phyloP scores from a whole-genome alignment of 179 eudicot species.

The Silene noctiflora region DNA sequence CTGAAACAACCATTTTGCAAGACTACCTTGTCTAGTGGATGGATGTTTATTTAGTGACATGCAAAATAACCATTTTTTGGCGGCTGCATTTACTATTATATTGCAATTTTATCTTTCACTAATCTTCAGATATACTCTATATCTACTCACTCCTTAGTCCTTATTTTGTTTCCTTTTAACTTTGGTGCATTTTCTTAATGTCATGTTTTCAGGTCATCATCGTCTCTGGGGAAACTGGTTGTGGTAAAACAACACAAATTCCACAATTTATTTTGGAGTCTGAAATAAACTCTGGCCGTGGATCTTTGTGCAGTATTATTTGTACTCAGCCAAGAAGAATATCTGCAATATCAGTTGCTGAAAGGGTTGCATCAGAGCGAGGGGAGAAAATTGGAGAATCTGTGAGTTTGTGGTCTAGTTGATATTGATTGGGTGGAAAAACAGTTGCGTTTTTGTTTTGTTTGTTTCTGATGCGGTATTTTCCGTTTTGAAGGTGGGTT shows the following conservation, averaged over 20 bases:
- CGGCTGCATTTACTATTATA: not conserved
- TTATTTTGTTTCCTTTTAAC: not conserved
- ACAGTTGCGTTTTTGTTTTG: not conserved
- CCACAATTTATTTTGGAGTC: conserved; percentile 83
- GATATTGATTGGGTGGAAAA: conserved; percentile 2
- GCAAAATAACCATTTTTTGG: conserved; percentile 2
- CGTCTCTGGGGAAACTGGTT: conserved; percentile 89
- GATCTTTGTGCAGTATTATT: conserved; percentile 62
- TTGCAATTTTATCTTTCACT: not conserved
- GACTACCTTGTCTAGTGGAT: not conserved
- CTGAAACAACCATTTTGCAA: not conserved
- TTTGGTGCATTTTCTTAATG: not conserved
- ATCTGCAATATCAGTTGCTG: conserved; percentile 82
- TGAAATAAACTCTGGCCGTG: conserved; percentile 58
- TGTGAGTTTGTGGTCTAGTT: conserved; percentile 41
- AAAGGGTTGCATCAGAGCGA: conserved; percentile 77
- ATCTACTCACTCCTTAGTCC: not conserved
- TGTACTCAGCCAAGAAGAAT: conserved; percentile 89
- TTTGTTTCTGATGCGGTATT: not conserved
- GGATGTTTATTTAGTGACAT: not conserved
- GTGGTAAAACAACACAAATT: conserved; percentile 89
- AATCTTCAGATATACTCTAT: not conserved
- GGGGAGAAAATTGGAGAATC: conserved; percentile 88
- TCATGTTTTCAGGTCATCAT: conserved; percentile 52
- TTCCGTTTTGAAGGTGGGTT: conserved; percentile 53